Conservation (phyloP, 2,329 filamentous ascomycete species). For the Claviceps fusiformis region DNA sequence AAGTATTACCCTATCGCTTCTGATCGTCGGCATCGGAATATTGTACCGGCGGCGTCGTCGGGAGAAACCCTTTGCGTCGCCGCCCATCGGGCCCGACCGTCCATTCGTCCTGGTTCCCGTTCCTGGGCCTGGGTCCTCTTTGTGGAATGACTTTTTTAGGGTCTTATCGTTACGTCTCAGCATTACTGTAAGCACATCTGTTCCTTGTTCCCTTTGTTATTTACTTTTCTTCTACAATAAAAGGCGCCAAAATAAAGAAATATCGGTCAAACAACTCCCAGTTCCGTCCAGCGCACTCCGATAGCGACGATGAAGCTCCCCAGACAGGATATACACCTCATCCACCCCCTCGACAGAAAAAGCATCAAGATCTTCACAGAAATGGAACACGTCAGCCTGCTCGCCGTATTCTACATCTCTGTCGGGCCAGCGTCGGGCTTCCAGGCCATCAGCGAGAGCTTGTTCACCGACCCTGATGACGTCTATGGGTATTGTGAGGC, state of each 20-base stretch:
- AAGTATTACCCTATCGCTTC: background rate
- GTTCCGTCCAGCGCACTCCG: background rate
- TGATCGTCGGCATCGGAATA: background rate
- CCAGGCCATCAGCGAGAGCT: background rate
- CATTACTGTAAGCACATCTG: background rate
- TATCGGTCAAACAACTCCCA: background rate
- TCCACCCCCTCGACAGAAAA: background rate
- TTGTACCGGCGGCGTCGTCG: too few species aligned
- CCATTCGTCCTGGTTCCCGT: background rate
- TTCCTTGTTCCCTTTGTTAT: background rate
- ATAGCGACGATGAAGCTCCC: background rate
- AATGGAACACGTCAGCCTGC: background rate
- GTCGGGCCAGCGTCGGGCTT: background rate
- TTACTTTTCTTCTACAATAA: too few species aligned
- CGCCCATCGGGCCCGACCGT: background rate
- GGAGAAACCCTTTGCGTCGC: background rate
- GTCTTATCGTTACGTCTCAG: background rate
- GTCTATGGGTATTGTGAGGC: background rate
- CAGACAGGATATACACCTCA: background rate
- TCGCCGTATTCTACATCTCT: background rate
- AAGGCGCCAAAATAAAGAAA: too few species aligned
- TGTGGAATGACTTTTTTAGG: background rate
- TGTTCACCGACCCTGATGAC: background rate
- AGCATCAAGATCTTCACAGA: background rate
- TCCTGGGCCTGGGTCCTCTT: background rate